These are phyloP conservation scores for Hygrophila difformis DNA, from an alignment of 257 asterid genomes.

Conservation along the genomic window DNA sequence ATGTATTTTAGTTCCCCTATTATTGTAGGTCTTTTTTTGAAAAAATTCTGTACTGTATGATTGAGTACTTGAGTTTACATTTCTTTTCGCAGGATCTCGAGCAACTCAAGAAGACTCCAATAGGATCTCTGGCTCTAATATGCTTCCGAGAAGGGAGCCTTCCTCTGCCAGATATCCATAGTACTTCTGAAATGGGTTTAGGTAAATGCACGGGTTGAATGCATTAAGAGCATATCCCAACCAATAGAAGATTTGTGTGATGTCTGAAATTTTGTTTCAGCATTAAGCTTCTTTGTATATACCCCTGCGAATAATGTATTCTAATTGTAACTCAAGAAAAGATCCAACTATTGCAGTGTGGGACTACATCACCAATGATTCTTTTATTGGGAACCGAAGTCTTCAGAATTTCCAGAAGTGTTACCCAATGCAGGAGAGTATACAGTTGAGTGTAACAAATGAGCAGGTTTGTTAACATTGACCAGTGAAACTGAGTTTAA, in stretches of 20 bases:
- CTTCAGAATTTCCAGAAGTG: slow-evolving; percentile 73
- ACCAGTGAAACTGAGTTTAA: too few relatives aligned
- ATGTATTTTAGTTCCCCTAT: too few relatives aligned
- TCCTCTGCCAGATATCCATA: slow-evolving; percentile 83
- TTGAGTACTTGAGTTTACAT: neutral
- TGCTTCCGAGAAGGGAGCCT: slow-evolving; percentile 96
- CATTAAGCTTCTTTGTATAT: neutral
- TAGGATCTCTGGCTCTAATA: slow-evolving; percentile 55
- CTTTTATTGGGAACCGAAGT: slow-evolving; percentile 48
- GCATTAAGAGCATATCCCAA: neutral
- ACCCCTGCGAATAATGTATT: neutral
- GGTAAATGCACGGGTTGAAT: slow-evolving; percentile 30
- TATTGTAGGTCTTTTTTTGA: too few relatives aligned
- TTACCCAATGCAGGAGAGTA: slow-evolving; percentile 80
- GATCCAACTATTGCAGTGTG: slow-evolving; percentile 39
- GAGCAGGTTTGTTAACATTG: slow-evolving; percentile 58
- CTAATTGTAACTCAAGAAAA: slow-evolving; percentile 11
- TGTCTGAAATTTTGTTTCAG: too few relatives aligned
- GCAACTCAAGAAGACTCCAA: slow-evolving; percentile 30
- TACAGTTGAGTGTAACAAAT: slow-evolving; percentile 50
- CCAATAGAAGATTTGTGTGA: neutral
- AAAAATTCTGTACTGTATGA: too few relatives aligned
- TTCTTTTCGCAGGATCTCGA: slow-evolving; percentile 40
- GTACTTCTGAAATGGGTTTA: slow-evolving; percentile 53
- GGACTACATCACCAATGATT: slow-evolving; percentile 42